A percentile compares a stretch with the other conserved stretches of the same genome.
phyloP scores from a whole-genome alignment of 2,329 filamentous ascomycete species.

The Calonectria hongkongensis region DNA sequence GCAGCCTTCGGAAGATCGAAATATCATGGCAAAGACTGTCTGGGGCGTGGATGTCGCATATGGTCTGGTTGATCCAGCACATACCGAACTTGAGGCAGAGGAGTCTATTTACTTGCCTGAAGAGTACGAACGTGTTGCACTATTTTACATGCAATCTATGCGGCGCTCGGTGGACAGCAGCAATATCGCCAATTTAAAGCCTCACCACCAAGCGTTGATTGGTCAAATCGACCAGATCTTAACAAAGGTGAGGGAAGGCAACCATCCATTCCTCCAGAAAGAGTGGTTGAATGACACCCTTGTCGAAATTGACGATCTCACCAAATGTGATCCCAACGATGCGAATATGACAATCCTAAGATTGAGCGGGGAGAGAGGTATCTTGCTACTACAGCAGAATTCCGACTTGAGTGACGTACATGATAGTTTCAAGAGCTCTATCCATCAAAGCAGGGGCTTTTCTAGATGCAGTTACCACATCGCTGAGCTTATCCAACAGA shows the following conservation, averaged over 20 bases:
- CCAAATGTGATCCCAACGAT: neutral
- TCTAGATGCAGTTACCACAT: neutral
- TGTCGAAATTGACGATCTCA: neutral
- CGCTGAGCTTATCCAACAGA: neutral
- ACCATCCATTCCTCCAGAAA: neutral
- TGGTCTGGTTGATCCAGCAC: neutral
- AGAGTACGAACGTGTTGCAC: neutral
- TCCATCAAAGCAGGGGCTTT: neutral
- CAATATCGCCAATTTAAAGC: neutral
- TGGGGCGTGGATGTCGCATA: slow-evolving; percentile 1
- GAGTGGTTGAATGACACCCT: neutral
- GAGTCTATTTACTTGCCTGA: neutral
- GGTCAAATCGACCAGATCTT: neutral
- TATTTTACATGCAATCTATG: neutral
- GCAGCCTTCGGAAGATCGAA: neutral
- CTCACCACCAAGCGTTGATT: neutral
- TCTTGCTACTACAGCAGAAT: neutral
- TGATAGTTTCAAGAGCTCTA: neutral
- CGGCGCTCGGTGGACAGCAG: neutral
- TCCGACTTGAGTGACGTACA: neutral
- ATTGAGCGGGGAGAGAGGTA: neutral
- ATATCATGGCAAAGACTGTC: slow-evolving; percentile 1
- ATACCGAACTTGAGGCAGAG: neutral
- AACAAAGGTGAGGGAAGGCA: neutral
- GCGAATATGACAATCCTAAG: neutral